These are phyloP conservation scores for Panus rudis DNA, from an alignment of 768 basidiomycete genomes.

Conservation along the genomic window DNA sequence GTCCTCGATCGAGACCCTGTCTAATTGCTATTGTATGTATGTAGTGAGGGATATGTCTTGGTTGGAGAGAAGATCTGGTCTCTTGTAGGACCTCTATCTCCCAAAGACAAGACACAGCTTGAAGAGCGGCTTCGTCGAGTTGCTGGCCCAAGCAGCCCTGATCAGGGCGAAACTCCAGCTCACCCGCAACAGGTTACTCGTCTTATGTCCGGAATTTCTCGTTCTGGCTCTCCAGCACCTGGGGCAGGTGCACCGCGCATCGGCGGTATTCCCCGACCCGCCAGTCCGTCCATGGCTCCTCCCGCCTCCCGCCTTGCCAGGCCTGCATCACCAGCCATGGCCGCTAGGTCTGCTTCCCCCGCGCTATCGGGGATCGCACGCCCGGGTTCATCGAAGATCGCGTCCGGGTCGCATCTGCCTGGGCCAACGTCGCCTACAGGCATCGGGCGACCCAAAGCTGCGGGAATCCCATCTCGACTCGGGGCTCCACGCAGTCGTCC, in stretches of 20 bases:
- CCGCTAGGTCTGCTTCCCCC: conserved; percentile 31
- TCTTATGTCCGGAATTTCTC: conserved; percentile 36
- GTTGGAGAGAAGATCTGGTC: conserved; percentile 85
- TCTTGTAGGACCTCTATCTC: conserved; percentile 62
- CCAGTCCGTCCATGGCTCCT: conserved; percentile 37
- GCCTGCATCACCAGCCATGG: conserved; percentile 34
- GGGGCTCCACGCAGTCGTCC: conserved; percentile 55
- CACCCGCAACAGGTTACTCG: conserved; percentile 44
- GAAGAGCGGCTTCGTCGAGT: conserved; percentile 85
- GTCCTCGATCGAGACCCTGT: neutral
- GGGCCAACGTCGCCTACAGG: conserved; percentile 27
- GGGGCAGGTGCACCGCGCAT: conserved; percentile 30
- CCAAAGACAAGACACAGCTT: conserved; percentile 88
- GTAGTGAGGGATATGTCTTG: conserved; percentile 73
- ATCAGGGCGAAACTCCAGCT: conserved; percentile 34
- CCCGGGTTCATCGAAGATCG: conserved; percentile 33
- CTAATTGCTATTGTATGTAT: conserved; percentile 4
- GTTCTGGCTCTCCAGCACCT: conserved; percentile 45
- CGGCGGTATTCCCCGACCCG: conserved; percentile 40
- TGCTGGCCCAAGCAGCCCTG: conserved; percentile 53
- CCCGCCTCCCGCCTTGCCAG: conserved; percentile 37
- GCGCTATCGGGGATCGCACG: conserved; percentile 31
- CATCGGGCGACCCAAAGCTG: conserved; percentile 52
- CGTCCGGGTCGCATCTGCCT: conserved; percentile 21
- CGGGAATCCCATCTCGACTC: conserved; percentile 72